phyloP scores from a whole-genome alignment of 345 rosid species.

The Chamaenerion angustifolium region DNA sequence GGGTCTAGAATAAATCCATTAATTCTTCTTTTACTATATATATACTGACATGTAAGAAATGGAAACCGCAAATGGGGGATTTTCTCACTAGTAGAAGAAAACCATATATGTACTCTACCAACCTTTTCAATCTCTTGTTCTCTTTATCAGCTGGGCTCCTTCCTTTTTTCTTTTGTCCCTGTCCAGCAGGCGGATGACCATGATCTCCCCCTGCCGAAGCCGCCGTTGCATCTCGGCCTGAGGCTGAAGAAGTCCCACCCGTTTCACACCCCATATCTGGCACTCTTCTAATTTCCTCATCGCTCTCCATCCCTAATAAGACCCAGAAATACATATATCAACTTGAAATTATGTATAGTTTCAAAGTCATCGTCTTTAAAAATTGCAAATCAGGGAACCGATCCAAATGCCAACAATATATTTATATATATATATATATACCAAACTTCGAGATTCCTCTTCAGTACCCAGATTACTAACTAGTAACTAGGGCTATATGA shows the following conservation, averaged over 20 bases:
- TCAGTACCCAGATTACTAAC: no score
- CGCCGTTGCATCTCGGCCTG: conserved; percentile 28
- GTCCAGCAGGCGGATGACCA: conserved; percentile 10
- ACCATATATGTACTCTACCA: neutral
- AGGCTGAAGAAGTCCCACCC: conserved; percentile 28
- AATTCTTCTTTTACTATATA: no score
- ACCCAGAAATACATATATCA: neutral
- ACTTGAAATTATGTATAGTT: neutral
- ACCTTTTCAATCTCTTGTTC: conserved; percentile 83
- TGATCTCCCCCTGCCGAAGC: conserved; percentile 17
- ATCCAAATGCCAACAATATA: no score
- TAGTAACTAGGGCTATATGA: no score
- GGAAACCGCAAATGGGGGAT: no score
- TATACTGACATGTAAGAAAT: no score
- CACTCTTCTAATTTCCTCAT: conserved; percentile 89
- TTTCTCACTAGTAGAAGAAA: no score
- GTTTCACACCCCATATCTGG: conserved; percentile 74
- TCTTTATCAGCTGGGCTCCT: conserved; percentile 88
- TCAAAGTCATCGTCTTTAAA: no score
- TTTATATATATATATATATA: no score
- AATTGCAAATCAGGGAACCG: no score
- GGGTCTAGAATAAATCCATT: no score
- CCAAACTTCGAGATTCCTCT: no score
- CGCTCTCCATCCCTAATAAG: conserved; percentile 70
- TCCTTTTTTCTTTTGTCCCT: conserved; percentile 46